A percentile compares a stretch with the other conserved stretches of the same genome.
Conservation (phyloP, 192 early-diverging fungal species). For the Coemansia reversa region DNA sequence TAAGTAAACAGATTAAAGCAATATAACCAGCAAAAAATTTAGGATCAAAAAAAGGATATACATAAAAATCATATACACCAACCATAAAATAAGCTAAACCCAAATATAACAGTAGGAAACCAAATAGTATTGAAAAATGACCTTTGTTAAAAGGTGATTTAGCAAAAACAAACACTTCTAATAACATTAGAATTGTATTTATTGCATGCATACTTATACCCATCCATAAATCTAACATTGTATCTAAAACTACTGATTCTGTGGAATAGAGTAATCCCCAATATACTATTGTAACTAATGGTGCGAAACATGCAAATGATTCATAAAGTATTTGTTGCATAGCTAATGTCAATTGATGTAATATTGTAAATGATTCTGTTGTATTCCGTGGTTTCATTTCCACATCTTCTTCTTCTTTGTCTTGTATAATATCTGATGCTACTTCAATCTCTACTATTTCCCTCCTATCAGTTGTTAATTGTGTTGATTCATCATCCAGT, state of each 20-base stretch:
- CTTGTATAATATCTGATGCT: not conserved
- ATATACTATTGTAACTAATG: slow-evolving; percentile 43
- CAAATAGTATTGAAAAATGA: slow-evolving; percentile 15
- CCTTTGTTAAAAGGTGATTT: slow-evolving; percentile 17
- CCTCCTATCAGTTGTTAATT: too few relatives aligned
- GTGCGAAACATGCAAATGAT: slow-evolving; percentile 46
- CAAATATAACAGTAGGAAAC: slow-evolving; percentile 31
- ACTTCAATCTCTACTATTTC: not conserved
- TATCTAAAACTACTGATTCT: slow-evolving; percentile 15
- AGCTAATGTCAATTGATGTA: slow-evolving; percentile 31
- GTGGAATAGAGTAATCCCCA: slow-evolving; percentile 43
- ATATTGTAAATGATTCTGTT: not conserved
- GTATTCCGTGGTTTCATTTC: not conserved
- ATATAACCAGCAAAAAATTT: slow-evolving; percentile 42
- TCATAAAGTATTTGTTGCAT: slow-evolving; percentile 48
- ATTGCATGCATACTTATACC: slow-evolving; percentile 48
- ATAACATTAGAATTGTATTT: slow-evolving; percentile 32
- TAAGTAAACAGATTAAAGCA: slow-evolving; percentile 29
- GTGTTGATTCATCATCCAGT: too few relatives aligned
- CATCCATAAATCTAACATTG: slow-evolving; percentile 27
- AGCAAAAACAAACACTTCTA: slow-evolving; percentile 29
- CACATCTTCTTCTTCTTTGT: not conserved
- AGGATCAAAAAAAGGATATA: slow-evolving; percentile 48
- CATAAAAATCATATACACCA: slow-evolving; percentile 44
- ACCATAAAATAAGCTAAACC: slow-evolving; percentile 50